Conservation (phyloP, 2,329 filamentous ascomycete genomes). For the Fusarium oligoseptatum region DNA sequence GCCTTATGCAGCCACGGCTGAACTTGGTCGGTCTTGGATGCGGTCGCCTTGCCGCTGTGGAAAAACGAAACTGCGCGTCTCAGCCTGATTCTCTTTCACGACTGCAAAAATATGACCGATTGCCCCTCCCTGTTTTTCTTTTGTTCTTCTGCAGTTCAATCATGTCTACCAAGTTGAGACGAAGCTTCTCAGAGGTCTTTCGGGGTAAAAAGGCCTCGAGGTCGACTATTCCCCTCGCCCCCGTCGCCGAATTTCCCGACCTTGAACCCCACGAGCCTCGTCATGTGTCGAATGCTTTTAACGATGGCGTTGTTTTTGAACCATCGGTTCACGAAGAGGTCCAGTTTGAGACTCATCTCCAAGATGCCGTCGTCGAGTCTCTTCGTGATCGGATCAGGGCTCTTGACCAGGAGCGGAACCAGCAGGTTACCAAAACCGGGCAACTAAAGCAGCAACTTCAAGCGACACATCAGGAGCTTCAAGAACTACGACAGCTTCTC, state of each 20-base stretch:
- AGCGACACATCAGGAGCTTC: not conserved
- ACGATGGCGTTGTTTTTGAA: not conserved
- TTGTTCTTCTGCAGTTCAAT: not conserved
- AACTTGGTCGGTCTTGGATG: not conserved
- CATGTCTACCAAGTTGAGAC: slow-evolving; percentile 11
- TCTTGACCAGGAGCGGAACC: slow-evolving; percentile 8
- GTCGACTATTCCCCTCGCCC: not conserved
- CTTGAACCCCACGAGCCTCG: not conserved
- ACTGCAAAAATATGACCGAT: not conserved
- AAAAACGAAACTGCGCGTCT: not conserved
- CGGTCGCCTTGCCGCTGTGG: not conserved
- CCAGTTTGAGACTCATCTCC: not conserved
- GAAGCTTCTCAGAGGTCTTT: slow-evolving; percentile 9
- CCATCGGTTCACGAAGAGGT: not conserved
- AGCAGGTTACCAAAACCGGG: not conserved
- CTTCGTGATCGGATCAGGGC: not conserved
- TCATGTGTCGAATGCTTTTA: not conserved
- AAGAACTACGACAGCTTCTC: not conserved
- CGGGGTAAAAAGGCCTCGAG: not conserved
- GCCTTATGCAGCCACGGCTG: slow-evolving; percentile 1
- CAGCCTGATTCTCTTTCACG: not conserved
- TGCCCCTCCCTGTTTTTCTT: not conserved
- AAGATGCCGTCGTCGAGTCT: not conserved
- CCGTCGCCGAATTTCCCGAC: not conserved
- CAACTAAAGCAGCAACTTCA: not conserved